Base-by-base conservation (phyloP, 225 moss, liverwort and hornwort species). In the Polytrichum commune region DNA sequence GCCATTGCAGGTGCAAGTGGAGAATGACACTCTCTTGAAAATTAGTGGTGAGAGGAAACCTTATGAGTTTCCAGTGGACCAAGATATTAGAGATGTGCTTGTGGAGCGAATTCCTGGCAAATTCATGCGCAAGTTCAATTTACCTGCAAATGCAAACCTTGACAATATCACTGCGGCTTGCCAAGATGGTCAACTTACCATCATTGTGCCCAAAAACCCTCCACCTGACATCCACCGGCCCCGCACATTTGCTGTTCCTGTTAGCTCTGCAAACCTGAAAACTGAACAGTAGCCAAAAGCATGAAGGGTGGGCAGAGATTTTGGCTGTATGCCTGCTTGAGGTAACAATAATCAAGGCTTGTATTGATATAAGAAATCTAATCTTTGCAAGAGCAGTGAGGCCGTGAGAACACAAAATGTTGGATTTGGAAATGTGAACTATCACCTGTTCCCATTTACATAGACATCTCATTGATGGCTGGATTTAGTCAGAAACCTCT, bases 161-260 rank as follows among this genome's bases (percentile, higher is more conserved):
- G 74, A 74, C 30, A 68, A 46, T 6, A 74, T 74, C 38, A 64
- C 67, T 0, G 74, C 74, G 8, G 60, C 67, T 55, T 74, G 74
- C 74, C 74, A 74, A 60, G 74, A 74, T 46, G 74, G 74, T 8
- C 67, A 67, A 20, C 54, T 74, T 19, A 67, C 68, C 23, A 65
- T 74, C 27, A 67, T 58, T 13, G 74, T 74, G 8, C 64, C 73
- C 35, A 73, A 73, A 27, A 63, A 63, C 27, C 73, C 73, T 7
- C 73, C 53, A 23, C 73, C 73, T 18, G 64, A 73, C 64, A 9
- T 53, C 20, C 73, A 73, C 53, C 63, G 64, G 53, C 73, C 73
- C 20, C 53, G 55, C n/a, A 73, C 64, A 18, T 73, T 73, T 29
- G 64, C 64, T 19, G 65, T 73, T 28, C 63, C 63, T 53, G 54